These are phyloP conservation scores for Triadica sebifera DNA, from an alignment of 345 rosid species.

Conservation along the genomic window DNA sequence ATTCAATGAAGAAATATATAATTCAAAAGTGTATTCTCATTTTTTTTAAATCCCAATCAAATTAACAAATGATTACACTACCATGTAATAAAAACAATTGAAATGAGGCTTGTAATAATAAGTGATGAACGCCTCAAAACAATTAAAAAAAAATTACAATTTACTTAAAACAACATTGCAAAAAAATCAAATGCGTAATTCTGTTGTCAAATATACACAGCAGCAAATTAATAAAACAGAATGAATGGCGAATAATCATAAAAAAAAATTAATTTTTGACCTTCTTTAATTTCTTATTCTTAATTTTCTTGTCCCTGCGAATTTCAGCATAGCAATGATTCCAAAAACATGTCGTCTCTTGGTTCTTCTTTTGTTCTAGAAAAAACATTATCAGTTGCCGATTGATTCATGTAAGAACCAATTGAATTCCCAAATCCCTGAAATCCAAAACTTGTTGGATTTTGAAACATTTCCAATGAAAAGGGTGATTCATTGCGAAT, in stretches of 20 bases:
- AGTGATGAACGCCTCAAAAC: slow-evolving; percentile 4
- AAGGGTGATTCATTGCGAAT: slow-evolving; percentile 37
- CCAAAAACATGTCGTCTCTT: slow-evolving; percentile 50
- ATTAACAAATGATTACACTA: not conserved
- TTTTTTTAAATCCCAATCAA: not conserved
- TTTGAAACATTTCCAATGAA: slow-evolving; percentile 48
- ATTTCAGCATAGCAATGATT: slow-evolving; percentile 43
- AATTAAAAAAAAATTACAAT: slow-evolving; percentile 1
- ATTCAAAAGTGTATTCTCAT: not conserved
- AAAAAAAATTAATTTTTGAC: too few species aligned
- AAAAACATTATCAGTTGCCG: slow-evolving; percentile 32
- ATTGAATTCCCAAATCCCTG: slow-evolving; percentile 33
- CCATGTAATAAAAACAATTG: slow-evolving; percentile 19
- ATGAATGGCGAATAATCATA: not conserved
- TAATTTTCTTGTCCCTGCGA: too few species aligned
- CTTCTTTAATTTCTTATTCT: too few species aligned
- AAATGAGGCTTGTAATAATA: slow-evolving; percentile 1
- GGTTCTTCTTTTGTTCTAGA: slow-evolving; percentile 75
- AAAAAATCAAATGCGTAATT: not conserved
- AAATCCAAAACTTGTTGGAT: slow-evolving; percentile 38
- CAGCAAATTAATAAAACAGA: not conserved
- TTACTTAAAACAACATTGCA: slow-evolving; percentile 7
- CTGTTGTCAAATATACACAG: not conserved
- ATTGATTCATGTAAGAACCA: slow-evolving; percentile 35
- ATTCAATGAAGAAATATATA: not conserved